Evolutionary conservation across 2,329 filamentous ascomycete genomes (phyloP).

Genomic region (Teratosphaeriaceae sp.): DNA sequence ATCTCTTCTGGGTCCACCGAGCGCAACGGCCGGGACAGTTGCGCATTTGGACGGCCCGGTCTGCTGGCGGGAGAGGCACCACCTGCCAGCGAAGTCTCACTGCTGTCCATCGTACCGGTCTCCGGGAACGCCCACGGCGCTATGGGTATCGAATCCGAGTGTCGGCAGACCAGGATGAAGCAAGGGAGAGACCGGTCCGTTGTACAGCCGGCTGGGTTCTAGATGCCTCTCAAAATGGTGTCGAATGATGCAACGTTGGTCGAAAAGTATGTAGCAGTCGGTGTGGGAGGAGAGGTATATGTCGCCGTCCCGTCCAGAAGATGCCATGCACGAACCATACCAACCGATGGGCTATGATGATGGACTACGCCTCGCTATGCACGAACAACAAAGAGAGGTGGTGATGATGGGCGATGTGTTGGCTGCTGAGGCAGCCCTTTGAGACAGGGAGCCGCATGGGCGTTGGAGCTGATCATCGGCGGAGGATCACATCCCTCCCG

Average conservation of each 20-base stretch:
- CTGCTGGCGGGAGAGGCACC: not conserved
- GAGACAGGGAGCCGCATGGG: not conserved
- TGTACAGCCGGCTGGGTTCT: too few relatives aligned
- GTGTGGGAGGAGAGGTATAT: not conserved
- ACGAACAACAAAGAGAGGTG: not conserved
- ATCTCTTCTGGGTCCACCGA: constrained; percentile 6
- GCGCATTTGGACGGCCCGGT: not conserved
- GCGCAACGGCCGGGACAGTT: not conserved
- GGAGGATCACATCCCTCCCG: not conserved
- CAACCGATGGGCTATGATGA: too few relatives aligned
- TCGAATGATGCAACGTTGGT: too few relatives aligned
- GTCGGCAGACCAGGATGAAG: too few relatives aligned
- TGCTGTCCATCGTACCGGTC: constrained; percentile 11
- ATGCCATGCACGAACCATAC: too few relatives aligned
- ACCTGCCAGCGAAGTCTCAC: not conserved
- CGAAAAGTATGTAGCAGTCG: too few relatives aligned
- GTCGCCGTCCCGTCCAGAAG: not conserved
- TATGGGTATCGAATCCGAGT: constrained; percentile 29
- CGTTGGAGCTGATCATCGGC: not conserved
- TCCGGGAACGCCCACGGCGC: constrained; percentile 26
- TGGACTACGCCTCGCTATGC: not conserved
- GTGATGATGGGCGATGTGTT: too few relatives aligned
- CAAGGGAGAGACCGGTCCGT: too few relatives aligned
- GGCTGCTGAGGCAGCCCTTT: constrained; percentile 1
- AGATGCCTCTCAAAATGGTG: too few relatives aligned